Base-by-base conservation (phyloP, 768 basidiomycete species). In the Auricularia sp. region DNA sequence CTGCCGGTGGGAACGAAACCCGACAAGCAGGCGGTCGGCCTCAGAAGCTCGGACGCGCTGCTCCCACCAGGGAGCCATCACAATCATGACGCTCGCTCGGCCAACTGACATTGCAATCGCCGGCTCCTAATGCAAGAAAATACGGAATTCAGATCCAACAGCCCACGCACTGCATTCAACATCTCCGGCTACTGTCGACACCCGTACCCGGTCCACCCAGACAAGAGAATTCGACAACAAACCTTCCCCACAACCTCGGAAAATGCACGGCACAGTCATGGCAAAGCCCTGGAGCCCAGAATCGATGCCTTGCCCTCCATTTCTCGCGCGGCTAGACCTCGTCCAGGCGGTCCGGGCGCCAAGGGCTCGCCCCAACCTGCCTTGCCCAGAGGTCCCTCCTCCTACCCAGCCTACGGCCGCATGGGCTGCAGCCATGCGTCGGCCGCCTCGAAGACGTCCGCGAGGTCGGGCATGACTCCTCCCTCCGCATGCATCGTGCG, bases 391-490 rank as follows among this genome's bases (percentile, higher is more conserved):
- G 18, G 39, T 29, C 2, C 2, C 29, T 29, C 34, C 33, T 29
- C 3, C 29, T 18, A 11, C 45, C 21, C 42, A 68, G 66, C 70
- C 85, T 80, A 92, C 70, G 91, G 91, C 70, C 91, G 79, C 91
- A 93, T 93, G 67, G 94, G 94, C 68, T 85, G 86, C 69, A 98
- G 80, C 94, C 94, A 98, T 66, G 85, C 85, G 75, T 99, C 93
- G 16, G 96, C 96, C 62, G 87, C 88, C 79, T 98, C 94, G 77
- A 98, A 99, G 78, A 95, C 91, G 76, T 92, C 90, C 75, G 93
- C 91, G 79, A 98, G 77, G 74, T 95, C 93, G 65, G 84, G 83
- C 75, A 89, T 77, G 54, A 95, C 91, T 44, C 88, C 83, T 58
- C 85, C 83, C 75, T 94, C 92, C 58, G 87, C 83, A 75, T 90